Evolutionary conservation across 2,329 filamentous ascomycete species (phyloP), one percentile per base, ranked within the genome.

Genomic region (Nothophaeocryptopus gaeumannii): DNA sequence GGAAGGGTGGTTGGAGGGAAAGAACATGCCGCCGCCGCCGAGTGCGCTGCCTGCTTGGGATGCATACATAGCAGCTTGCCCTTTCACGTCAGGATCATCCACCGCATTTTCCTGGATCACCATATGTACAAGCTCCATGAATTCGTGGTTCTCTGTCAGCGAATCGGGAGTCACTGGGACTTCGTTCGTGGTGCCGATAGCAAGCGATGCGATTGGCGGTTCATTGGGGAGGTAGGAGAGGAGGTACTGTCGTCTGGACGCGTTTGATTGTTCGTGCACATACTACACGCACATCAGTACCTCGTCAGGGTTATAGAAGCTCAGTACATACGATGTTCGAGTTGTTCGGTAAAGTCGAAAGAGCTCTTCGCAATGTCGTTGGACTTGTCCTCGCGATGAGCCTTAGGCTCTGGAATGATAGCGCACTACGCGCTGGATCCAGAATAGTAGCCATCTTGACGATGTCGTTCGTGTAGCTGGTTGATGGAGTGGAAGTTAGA

Each of bases 61-160:
- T 5, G 77, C 76, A 71, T 82, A 83, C 45, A 80, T 78, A 34
- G 78, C 73, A 3, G 81, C 82, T 66, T 83, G 79, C 2, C 77
- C 76, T 53, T 78, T 71, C 9, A 82, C 76, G 14, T 75, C 73
- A 0, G 80, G 79, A 53, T 85, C 82, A 43, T 75, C 63, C 14
- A 73, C 69, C 1, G 80, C 81, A 62, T 83, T 67, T 32, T 77
- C 67, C 26, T 73, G 67, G 47, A 83, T 69, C 5, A 83, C 77
- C 2, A 76, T 74, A 58, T 83, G 78, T 1, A 85, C 67, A 43
- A 82, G 77, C 9, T 70, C 62, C 14, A 82, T 67, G 64, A 85
- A 84, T 3, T 71, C 66, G 1, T 72, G 74, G 62, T 84, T 85
- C 57, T 81, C 75, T 29, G 66, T 73, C 55, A 84, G 75, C 26